Conservation (phyloP, 345 rosid genomes). For the Orychophragmus violaceus region DNA sequence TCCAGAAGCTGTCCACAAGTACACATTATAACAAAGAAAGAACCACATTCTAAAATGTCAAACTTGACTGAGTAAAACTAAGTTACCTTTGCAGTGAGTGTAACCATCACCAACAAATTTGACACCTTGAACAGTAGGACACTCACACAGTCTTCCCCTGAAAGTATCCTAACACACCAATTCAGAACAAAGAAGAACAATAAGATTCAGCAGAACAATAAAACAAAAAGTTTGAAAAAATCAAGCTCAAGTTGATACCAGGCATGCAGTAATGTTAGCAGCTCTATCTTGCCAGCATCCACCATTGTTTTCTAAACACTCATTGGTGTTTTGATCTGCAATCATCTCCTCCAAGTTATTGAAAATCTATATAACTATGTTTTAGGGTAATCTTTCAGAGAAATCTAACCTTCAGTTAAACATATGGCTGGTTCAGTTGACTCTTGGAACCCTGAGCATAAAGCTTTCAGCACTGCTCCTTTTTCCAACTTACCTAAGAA, state of each 20-base stretch:
- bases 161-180: background rate
- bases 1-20: background rate
- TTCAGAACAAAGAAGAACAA: background rate
- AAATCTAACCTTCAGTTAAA: slow-evolving; percentile 1
- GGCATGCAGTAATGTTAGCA: slow-evolving; percentile 6
- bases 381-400: background rate
- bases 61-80: background rate
- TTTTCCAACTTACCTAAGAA: slow-evolving; percentile 2
- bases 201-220: background rate
- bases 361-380: background rate
- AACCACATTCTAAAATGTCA: background rate
- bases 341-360: background rate
- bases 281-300: slow-evolving; percentile 7
- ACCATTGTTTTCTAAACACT: slow-evolving; percentile 5
- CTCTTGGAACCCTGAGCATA: background rate
- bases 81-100: slow-evolving; percentile 1
- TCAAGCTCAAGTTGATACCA: background rate
- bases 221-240: background rate
- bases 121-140: slow-evolving; percentile 6
- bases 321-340: background rate
- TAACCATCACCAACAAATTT: slow-evolving; percentile 6
- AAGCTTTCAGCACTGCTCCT: slow-evolving; percentile 3
- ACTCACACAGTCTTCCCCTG: slow-evolving; percentile 10
- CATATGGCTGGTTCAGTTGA: slow-evolving; percentile 4
- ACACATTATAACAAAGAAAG: background rate